phyloP scores from a whole-genome alignment of 2,329 filamentous ascomycete species.

The Botrytis medusae region DNA sequence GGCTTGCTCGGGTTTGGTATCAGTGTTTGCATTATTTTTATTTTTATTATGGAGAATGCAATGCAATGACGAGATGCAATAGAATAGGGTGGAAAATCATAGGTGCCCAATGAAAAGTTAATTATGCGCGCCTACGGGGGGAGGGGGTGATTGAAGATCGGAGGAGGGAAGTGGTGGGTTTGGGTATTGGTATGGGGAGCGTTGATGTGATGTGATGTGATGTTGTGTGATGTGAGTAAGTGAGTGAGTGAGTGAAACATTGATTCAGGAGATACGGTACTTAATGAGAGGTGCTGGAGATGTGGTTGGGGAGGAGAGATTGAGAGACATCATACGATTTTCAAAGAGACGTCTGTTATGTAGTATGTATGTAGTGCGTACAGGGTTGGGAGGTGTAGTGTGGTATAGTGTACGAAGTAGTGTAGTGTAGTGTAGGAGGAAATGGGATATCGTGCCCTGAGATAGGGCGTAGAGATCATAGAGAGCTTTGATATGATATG shows the following conservation, averaged over 20 bases:
- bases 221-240: background rate
- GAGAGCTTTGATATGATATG: constrained; percentile 2
- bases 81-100: background rate
- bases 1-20: background rate
- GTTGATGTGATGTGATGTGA: background rate
- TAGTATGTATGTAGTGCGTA: too few species aligned
- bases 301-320: background rate
- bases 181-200: background rate
- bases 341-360: too few species aligned
- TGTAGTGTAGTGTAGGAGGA: background rate
- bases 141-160: background rate
- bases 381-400: background rate
- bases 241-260: background rate
- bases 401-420: too few species aligned
- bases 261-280: background rate
- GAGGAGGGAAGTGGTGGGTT: background rate
- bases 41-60: background rate
- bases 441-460: background rate
- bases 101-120: background rate
- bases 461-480: background rate
- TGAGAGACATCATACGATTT: background rate
- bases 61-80: background rate
- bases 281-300: background rate
- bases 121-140: background rate
- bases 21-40: background rate